Evolutionary conservation across 2,329 filamentous ascomycete species (phyloP).

Genomic region (Fusarium multiceps): DNA sequence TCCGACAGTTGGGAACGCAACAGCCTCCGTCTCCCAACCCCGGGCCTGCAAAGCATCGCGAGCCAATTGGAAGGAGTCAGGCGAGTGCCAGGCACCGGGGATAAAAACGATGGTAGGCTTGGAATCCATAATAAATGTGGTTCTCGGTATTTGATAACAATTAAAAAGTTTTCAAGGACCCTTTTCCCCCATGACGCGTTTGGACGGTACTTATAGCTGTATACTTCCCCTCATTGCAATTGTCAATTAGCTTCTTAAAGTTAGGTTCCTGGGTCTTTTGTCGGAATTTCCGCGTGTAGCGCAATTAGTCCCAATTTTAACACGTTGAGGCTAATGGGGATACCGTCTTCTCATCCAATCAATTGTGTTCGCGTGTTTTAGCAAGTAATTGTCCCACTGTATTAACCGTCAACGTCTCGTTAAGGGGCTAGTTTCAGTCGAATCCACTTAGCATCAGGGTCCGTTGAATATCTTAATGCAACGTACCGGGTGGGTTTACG

Average conservation of each 20-base stretch:
- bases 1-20: constrained; percentile 20
- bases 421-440: background rate
- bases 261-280: background rate
- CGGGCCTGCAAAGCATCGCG: background rate
- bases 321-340: background rate
- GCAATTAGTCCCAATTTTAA: background rate
- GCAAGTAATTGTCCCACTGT: background rate
- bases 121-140: background rate
- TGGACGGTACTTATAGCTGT: background rate
- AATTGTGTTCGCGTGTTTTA: background rate
- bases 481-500: too few relatives aligned
- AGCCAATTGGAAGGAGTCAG: constrained; percentile 14
- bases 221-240: background rate
- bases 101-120: constrained; percentile 18
- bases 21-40: constrained; percentile 11
- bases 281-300: background rate
- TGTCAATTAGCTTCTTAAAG: background rate
- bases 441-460: background rate
- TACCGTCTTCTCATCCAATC: background rate
- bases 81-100: constrained; percentile 15
- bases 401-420: background rate
- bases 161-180: background rate
- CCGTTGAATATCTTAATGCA: too few relatives aligned
- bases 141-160: background rate
- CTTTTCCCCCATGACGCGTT: background rate